Base-by-base conservation (phyloP, 345 rosid species). In the Eucalyptus guilfoylei region DNA sequence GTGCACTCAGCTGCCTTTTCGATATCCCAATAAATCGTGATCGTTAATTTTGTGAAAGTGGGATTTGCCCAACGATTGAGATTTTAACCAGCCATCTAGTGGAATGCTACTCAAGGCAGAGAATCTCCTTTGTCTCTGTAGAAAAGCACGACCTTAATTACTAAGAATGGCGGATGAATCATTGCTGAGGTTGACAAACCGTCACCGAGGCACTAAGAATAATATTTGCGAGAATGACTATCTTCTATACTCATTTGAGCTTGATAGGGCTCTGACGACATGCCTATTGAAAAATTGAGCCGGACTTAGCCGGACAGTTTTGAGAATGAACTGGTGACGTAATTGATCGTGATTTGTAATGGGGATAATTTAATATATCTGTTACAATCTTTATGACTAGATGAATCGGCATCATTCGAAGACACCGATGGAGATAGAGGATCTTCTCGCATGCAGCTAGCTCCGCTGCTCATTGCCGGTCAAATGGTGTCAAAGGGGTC, bases 341-440 rank as follows among this genome's bases (percentile, higher is more conserved):
- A 8, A 15, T 32, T 32, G 80, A 69, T 69, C 7, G 9, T 32
- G 26, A 55, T 32, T 14, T 8, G 3, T 67, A 15, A 67, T 15
- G 0, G 11, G 11, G 6, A n/a, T 32, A n/a, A 32, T 1, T n/a
- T 64, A 32, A 64, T 7, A 17, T 64, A n/a, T 4, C 6, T 0
- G 37, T n/a, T 14, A 3, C 9, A 7, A 64, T 30, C 7, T 64
- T 64, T 3, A 14, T 15, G 34, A 64, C 21, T 14, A n/a, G 3
- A 64, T 9, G 44, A 10, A 34, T 2, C 7, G 14, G 44, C 5
- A 69, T 34, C 80, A 32, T 32, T 16, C 26, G 2, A 67, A 34
- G 2, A 19, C 44, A 17, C 4, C 8, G 2, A 17, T 3, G 26
- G 19, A 34, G 26, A 19, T 4, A 11, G 26, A 17, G 44, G 4